Base-by-base conservation (phyloP, 2,329 filamentous ascomycete genomes). In the Aspergillus alliaceus region DNA sequence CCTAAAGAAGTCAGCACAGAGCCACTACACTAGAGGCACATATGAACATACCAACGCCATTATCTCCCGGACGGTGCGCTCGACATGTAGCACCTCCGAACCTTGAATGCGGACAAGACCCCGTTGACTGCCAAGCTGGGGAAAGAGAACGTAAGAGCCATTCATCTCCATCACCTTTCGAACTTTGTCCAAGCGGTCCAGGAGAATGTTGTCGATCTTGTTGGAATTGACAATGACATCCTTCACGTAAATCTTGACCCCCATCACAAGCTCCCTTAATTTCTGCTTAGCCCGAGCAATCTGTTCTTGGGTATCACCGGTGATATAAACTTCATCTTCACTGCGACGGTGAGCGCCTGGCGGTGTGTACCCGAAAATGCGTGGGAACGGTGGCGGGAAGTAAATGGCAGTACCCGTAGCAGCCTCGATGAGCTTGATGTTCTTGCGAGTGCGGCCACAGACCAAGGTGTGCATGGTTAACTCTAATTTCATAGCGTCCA, bases 151-250 rank as follows among this genome's bases (percentile, higher is more conserved):
- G 74, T 96, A 96, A 6, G 93, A 96, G 35, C 93, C 95, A 69
- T 98, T 98, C 55, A 89, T 89, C 72, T 99, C 95, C 76, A 97
- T 93, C 63, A 99, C 96, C 81, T 96, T 97, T 69, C 93, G 91
- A 57, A 99, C 91, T 76, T 98, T 98, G 76, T 98, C 93, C 67
- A 98, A 82, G 25, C 95, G 89, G 66, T 90, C 90, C 34, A 98
- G 86, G 57, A 99, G 76, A 66, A 99, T 93, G 72, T 89, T 96
- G 75, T 99, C 95, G 61, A 98, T 91, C 79, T 99, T 99, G 72
- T 90, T 90, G 31, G 91, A 85, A 48, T 93, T 90, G 58, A 99
- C 89, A 63, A 90, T 86, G 42, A 96, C 91, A 71, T 97, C 93
- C 77, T 99, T 99, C 70, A 96, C 88, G 66, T 88, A 93, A 35